Evolutionary conservation across 495 filamentous ascomycete genomes (phyloP).

Genomic region (Penicillium daleae): DNA sequence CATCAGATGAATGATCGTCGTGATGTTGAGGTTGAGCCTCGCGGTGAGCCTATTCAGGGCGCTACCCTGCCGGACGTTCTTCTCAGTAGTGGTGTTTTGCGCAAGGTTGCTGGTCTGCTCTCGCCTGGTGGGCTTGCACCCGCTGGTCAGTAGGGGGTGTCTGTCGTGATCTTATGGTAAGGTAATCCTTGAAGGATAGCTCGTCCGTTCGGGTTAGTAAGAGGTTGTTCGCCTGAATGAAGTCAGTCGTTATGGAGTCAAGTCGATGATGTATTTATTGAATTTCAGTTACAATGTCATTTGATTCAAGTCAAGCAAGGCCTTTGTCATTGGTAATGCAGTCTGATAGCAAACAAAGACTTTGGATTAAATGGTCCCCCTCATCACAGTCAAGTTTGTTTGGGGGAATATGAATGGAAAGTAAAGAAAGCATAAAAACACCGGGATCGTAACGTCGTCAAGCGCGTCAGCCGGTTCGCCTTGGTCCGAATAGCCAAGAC

Average conservation of each 20-base stretch:
- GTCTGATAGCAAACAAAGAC: background rate
- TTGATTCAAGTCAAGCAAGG: background rate
- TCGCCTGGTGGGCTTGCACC: constrained; percentile 9
- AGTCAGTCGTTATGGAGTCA: constrained; percentile 8
- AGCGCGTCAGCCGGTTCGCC: constrained; percentile 14
- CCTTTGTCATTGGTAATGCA: background rate
- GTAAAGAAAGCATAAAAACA: constrained; percentile 14
- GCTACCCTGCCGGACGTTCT: constrained; percentile 27
- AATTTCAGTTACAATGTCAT: constrained; percentile 10
- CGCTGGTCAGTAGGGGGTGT: background rate
- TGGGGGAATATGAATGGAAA: background rate
- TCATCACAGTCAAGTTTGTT: background rate
- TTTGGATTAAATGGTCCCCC: background rate
- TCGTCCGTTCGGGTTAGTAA: too few species aligned
- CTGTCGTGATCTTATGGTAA: background rate
- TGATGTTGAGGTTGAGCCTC: constrained; percentile 21
- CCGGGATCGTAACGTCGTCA: constrained; percentile 29
- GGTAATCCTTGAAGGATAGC: background rate
- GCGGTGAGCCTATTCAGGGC: constrained; percentile 28
- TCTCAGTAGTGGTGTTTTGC: constrained; percentile 22
- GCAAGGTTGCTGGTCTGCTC: constrained; percentile 22
- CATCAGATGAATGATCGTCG: constrained; percentile 26
- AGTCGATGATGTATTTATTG: constrained; percentile 13
- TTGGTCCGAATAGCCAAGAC: constrained; percentile 13
- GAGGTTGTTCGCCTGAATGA: background rate